Conservation (phyloP, 129 eudicot species). For the Scalesia atractyloides region DNA sequence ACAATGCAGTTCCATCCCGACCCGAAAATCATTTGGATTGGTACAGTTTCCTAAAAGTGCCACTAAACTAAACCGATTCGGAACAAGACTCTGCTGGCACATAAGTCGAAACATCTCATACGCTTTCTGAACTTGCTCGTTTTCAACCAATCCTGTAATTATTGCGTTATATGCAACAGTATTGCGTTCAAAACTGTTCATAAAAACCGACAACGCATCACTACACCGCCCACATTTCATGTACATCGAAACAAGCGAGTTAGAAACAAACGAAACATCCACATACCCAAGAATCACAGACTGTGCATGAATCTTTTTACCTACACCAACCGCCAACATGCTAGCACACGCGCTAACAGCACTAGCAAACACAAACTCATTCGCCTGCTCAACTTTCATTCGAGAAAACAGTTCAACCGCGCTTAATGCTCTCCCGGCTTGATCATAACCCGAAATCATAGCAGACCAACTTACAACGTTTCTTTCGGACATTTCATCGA, state of each 20-base stretch:
- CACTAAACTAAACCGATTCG: constrained; percentile 62
- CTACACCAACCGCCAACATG: constrained; percentile 35
- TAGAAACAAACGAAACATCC: constrained; percentile 53
- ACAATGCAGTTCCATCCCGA: constrained; percentile 63
- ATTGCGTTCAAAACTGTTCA: constrained; percentile 25
- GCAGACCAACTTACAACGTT: constrained; percentile 80
- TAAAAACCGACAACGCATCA: constrained; percentile 57
- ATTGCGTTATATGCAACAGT: constrained; percentile 58
- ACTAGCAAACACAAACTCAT: constrained; percentile 70
- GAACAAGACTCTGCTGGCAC: constrained; percentile 57
- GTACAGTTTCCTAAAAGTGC: constrained; percentile 50
- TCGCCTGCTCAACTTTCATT: constrained; percentile 45
- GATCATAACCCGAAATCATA: constrained; percentile 82
- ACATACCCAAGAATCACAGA: constrained; percentile 40
- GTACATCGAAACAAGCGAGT: constrained; percentile 71
- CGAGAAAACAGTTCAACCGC: constrained; percentile 45
- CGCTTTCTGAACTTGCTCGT: constrained; percentile 44
- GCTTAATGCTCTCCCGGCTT: constrained; percentile 32
- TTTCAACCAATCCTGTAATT: constrained; percentile 64
- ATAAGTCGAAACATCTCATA: constrained; percentile 51
- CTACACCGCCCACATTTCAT: constrained; percentile 59
- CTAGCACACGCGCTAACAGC: constrained; percentile 67
- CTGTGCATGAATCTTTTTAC: constrained; percentile 59
- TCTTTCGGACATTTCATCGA: constrained; percentile 63
- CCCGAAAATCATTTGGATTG: constrained; percentile 32